These are phyloP conservation scores for Aureobasidium sp. DNA, from an alignment of 2,329 filamentous ascomycete genomes.

Conservation along the genomic window DNA sequence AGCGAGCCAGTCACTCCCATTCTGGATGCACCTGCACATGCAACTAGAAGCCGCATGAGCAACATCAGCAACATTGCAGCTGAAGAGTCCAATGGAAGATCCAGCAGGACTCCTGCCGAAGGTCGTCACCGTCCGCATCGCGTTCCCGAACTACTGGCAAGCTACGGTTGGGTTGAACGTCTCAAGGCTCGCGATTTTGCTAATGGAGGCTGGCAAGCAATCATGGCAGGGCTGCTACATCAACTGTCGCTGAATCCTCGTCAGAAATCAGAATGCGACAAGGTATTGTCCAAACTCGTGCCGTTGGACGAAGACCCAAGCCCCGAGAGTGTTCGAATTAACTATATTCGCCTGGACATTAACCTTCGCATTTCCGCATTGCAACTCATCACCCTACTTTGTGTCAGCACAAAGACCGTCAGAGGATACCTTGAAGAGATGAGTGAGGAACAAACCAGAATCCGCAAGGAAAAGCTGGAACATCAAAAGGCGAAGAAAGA, in stretches of 20 bases:
- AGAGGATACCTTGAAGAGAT: slow-evolving; percentile 87
- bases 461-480: slow-evolving; percentile 93
- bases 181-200: slow-evolving; percentile 77
- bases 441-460: slow-evolving; percentile 86
- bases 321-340: slow-evolving; percentile 62
- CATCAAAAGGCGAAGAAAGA: slow-evolving; percentile 69
- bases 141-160: slow-evolving; percentile 66
- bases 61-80: slow-evolving; percentile 57
- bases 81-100: slow-evolving; percentile 49
- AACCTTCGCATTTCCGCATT: slow-evolving; percentile 75
- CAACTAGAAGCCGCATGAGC: slow-evolving; percentile 72
- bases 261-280: slow-evolving; percentile 65
- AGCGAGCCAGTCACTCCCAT: slow-evolving; percentile 50
- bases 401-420: slow-evolving; percentile 76
- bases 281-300: slow-evolving; percentile 72
- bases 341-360: slow-evolving; percentile 71
- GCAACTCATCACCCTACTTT: slow-evolving; percentile 80
- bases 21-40: slow-evolving; percentile 68
- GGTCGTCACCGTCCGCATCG: slow-evolving; percentile 43
- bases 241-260: slow-evolving; percentile 73
- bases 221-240: slow-evolving; percentile 78
- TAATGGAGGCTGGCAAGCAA: slow-evolving; percentile 84
- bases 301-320: slow-evolving; percentile 70
- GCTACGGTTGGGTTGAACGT: slow-evolving; percentile 79
- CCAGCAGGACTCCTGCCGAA: slow-evolving; percentile 15